Conservation (phyloP, 2,329 filamentous ascomycete species). For the Fusarium hostae region DNA sequence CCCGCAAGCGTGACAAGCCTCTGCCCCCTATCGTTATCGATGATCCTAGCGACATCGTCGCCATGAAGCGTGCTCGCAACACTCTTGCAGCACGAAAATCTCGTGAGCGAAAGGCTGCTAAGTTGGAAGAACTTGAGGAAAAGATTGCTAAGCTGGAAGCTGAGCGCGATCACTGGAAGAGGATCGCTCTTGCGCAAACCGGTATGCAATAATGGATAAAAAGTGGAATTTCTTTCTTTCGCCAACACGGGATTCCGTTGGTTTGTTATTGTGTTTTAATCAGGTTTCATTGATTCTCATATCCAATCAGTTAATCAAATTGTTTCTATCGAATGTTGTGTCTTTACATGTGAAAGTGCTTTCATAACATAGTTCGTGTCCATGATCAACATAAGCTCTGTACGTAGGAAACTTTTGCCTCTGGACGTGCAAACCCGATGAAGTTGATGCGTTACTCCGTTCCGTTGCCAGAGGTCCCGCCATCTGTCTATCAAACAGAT, state of each 20-base stretch:
- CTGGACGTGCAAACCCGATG: rapidly evolving
- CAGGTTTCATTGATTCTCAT: conserved; percentile 24
- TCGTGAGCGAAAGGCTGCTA: conserved; percentile 83
- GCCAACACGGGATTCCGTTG: conserved; percentile 36
- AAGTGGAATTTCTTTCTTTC: conserved; percentile 48
- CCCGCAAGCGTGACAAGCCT: conserved; percentile 83
- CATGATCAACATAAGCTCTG: too few relatives aligned
- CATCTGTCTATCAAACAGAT: background rate
- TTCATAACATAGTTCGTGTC: too few relatives aligned
- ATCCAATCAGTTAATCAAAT: conserved; percentile 14
- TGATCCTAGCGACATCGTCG: conserved; percentile 78
- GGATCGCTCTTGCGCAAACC: conserved; percentile 59
- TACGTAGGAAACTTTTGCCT: background rate
- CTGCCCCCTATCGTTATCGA: conserved; percentile 81
- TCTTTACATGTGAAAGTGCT: background rate
- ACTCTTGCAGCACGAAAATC: conserved; percentile 94
- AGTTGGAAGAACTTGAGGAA: conserved; percentile 78
- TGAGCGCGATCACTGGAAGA: conserved; percentile 75
- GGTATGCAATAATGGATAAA: conserved; percentile 47
- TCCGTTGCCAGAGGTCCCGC: too few relatives aligned
- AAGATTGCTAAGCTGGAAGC: conserved; percentile 76
- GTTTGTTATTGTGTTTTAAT: conserved; percentile 32
- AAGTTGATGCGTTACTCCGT: background rate
- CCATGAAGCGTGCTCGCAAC: conserved; percentile 93
- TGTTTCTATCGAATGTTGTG: background rate